Conservation (phyloP, 2,329 filamentous ascomycete species). For the Fusarium ramigenum region DNA sequence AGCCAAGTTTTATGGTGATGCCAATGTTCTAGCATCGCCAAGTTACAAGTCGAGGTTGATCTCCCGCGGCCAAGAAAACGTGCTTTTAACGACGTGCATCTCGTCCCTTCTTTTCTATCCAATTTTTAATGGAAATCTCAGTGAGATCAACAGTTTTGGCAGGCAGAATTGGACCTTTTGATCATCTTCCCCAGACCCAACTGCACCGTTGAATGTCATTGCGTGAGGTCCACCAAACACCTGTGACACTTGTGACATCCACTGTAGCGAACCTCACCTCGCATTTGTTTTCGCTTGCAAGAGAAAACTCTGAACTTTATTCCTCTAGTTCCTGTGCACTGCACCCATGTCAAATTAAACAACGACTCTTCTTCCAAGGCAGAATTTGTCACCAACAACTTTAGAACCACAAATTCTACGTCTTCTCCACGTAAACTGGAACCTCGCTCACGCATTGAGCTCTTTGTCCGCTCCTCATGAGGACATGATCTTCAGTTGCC, state of each 20-base stretch:
- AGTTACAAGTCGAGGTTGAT: constrained; percentile 24
- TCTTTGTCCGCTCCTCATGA: constrained; percentile 5
- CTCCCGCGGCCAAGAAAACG: constrained; percentile 29
- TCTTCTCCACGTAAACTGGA: constrained; percentile 5
- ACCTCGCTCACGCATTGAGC: constrained; percentile 1
- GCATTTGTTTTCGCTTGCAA: background rate
- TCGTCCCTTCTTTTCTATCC: background rate
- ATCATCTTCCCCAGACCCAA: background rate
- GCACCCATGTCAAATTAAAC: too few relatives aligned
- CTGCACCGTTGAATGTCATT: background rate
- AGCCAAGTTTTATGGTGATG: background rate
- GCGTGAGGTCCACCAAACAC: background rate
- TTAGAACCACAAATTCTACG: background rate
- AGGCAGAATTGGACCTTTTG: background rate
- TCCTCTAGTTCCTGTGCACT: background rate
- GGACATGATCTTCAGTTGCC: constrained; percentile 22
- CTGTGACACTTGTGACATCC: background rate
- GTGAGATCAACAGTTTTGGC: background rate
- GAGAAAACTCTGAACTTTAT: background rate
- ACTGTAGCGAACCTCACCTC: background rate
- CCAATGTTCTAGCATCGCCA: constrained; percentile 20
- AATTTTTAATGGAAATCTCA: too few relatives aligned
- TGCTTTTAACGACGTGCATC: constrained; percentile 2
- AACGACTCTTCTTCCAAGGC: background rate
- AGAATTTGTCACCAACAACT: constrained; percentile 4